phyloP scores from a whole-genome alignment of 805 yeast genomes.

The Torulaspora gathmanii region DNA sequence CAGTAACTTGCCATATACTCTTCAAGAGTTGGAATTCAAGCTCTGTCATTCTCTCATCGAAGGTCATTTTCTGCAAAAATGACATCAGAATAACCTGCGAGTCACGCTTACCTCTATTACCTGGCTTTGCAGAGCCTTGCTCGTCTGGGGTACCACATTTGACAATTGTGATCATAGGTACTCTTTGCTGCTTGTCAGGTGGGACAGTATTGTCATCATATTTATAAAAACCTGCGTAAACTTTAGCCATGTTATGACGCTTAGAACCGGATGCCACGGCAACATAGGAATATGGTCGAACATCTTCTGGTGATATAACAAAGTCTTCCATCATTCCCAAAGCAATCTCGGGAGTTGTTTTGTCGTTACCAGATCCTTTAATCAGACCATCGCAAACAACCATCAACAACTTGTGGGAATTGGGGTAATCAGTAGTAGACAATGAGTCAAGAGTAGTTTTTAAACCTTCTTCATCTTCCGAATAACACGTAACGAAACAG shows the following conservation, averaged over 20 bases:
- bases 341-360: slow-evolving; percentile 85
- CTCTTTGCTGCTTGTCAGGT: slow-evolving; percentile 74
- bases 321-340: slow-evolving; percentile 82
- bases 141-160: slow-evolving; percentile 88
- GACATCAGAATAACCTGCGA: slow-evolving; percentile 90
- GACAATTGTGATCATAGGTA: slow-evolving; percentile 72
- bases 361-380: slow-evolving; percentile 89
- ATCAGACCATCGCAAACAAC: slow-evolving; percentile 91
- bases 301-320: slow-evolving; percentile 65
- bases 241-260: slow-evolving; percentile 97
- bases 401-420: slow-evolving; percentile 82
- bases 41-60: slow-evolving; percentile 91
- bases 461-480: slow-evolving; percentile 83
- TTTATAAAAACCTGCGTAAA: slow-evolving; percentile 88
- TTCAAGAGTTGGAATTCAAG: slow-evolving; percentile 74
- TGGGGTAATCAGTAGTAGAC: slow-evolving; percentile 93
- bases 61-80: slow-evolving; percentile 78
- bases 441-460: slow-evolving; percentile 87
- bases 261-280: slow-evolving; percentile 93
- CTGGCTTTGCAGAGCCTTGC: slow-evolving; percentile 67
- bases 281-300: slow-evolving; percentile 78
- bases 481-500: slow-evolving; percentile 85
- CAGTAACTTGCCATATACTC: slow-evolving; percentile 77
- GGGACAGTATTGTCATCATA: slow-evolving; percentile 76
- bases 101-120: slow-evolving; percentile 95